Percentiles rank a stretch among this genome's conserved stretches.
Conservation (phyloP, 2,329 filamentous ascomycete genomes). For the Fusarium armeniacum region DNA sequence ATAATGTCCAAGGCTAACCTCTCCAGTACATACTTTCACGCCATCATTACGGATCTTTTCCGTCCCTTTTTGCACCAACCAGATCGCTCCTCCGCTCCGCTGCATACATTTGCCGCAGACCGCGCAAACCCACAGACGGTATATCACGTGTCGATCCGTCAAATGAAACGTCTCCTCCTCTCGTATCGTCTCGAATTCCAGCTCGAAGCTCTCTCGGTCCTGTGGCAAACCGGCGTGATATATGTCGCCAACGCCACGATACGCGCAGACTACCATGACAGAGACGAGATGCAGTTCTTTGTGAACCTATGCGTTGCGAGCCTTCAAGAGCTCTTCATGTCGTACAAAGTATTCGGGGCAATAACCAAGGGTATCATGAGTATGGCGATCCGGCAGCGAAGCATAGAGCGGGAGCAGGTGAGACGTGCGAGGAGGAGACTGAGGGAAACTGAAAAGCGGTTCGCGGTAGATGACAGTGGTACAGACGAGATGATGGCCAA, state of each 20-base stretch:
- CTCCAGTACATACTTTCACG: neutral
- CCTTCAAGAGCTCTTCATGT: neutral
- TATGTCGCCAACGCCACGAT: constrained; percentile 6
- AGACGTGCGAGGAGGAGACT: neutral
- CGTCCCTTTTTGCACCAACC: neutral
- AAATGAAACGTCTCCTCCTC: neutral
- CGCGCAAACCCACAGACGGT: neutral
- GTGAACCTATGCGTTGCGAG: neutral
- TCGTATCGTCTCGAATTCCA: constrained; percentile 1
- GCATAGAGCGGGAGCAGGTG: neutral
- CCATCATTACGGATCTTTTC: neutral
- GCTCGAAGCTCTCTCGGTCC: neutral
- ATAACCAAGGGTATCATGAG: neutral
- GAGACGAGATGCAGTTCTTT: constrained; percentile 2
- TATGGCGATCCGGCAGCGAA: neutral
- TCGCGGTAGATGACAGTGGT: neutral
- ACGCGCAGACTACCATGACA: neutral
- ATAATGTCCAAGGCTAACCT: neutral
- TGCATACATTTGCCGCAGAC: constrained; percentile 1
- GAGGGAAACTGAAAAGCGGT: neutral
- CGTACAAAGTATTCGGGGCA: neutral
- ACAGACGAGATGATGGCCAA: neutral
- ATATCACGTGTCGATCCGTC: neutral
- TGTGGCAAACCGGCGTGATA: constrained; percentile 1
- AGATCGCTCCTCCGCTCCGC: rapidly evolving